Evolutionary conservation across 73 alveolate species (phyloP).

Genomic region (Tetrahymena thermophila): DNA sequence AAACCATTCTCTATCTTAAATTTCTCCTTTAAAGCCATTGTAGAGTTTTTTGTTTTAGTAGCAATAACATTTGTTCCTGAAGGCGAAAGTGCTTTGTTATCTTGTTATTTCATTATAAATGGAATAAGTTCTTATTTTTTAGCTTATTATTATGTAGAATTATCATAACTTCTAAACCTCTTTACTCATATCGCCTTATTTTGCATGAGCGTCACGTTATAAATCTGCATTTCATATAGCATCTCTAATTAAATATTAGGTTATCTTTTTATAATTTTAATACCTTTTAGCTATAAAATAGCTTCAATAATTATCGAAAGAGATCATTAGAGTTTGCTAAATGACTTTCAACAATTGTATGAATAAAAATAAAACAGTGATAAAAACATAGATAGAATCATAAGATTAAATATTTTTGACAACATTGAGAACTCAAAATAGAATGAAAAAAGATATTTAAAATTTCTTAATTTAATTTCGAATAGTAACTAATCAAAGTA

Average conservation of each 20-base stretch:
- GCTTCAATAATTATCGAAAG: neutral
- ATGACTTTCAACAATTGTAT: neutral
- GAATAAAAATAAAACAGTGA: neutral
- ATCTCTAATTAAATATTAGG: neutral
- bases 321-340: neutral
- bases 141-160: neutral
- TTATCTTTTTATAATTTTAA: neutral
- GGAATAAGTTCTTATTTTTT: neutral
- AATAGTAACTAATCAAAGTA: neutral
- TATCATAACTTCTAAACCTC: neutral
- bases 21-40: neutral
- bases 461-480: neutral
- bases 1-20: neutral
- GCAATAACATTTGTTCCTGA: neutral
- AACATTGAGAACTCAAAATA: neutral
- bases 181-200: neutral
- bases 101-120: neutral
- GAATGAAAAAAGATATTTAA: neutral
- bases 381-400: neutral
- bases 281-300: neutral
- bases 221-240: neutral
- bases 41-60: neutral
- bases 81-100: neutral
- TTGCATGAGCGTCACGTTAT: neutral
- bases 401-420: neutral